Evolutionary conservation across 306 rosid genomes (phyloP).

Genomic region (Cajanus cajan): DNA sequence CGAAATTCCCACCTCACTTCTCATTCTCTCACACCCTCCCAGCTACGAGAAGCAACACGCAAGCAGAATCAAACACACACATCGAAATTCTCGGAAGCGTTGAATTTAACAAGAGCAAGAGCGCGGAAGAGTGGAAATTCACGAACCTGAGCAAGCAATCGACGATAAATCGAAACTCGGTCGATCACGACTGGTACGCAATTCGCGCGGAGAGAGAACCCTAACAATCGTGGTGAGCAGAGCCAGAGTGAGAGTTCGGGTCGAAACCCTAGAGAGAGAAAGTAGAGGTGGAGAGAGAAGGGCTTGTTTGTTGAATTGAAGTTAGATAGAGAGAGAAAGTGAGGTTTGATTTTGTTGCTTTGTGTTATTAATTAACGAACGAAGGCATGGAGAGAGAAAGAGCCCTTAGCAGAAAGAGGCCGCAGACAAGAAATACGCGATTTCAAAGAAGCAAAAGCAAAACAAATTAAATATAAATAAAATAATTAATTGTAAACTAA

Average conservation of each 20-base stretch:
- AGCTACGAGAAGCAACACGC: slow-evolving; percentile 15
- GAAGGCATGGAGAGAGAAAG: neutral
- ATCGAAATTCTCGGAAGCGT: neutral
- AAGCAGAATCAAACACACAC: slow-evolving; percentile 20
- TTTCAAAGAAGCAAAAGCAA: neutral
- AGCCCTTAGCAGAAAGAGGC: slow-evolving; percentile 16
- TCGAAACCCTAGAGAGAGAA: slow-evolving; percentile 61
- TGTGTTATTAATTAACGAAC: slow-evolving; percentile 2
- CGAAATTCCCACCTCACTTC: slow-evolving; percentile 8
- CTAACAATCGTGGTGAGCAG: slow-evolving; percentile 21
- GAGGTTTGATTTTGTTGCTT: slow-evolving; percentile 23
- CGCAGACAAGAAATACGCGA: neutral
- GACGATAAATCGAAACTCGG: slow-evolving; percentile 20
- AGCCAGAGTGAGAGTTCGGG: slow-evolving; percentile 34
- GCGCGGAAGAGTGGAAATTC: slow-evolving; percentile 17
- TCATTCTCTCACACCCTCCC: neutral
- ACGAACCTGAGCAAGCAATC: slow-evolving; percentile 50
- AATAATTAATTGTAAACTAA: too few relatives aligned
- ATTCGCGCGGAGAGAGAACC: neutral
- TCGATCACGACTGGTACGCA: slow-evolving; percentile 26
- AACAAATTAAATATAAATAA: too few relatives aligned
- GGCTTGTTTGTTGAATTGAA: slow-evolving; percentile 31
- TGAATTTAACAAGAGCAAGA: slow-evolving; percentile 4
- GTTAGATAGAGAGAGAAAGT: slow-evolving; percentile 31
- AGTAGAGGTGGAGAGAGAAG: slow-evolving; percentile 24